phyloP scores from a whole-genome alignment of 805 yeast genomes.

The Starmerella riodocensis region DNA sequence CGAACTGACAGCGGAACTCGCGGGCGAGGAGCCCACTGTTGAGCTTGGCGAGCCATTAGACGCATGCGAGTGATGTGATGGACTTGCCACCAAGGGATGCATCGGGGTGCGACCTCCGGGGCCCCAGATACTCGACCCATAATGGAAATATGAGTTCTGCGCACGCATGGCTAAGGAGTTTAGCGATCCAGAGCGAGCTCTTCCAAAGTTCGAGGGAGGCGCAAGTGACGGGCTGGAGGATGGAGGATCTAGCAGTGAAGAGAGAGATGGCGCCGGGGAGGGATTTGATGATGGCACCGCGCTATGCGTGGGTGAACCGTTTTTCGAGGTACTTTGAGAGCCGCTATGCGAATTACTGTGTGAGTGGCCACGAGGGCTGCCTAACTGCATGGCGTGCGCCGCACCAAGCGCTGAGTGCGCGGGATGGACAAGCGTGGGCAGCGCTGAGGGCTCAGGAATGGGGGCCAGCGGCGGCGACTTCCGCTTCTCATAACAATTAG shows the following conservation, averaged over 20 bases:
- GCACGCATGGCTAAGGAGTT: constrained; percentile 10
- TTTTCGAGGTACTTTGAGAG: too few species aligned
- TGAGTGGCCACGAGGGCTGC: too few species aligned
- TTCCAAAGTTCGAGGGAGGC: background rate
- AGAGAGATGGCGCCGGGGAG: constrained; percentile 4
- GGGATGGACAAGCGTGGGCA: too few species aligned
- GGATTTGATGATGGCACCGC: background rate
- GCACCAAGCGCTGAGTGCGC: too few species aligned
- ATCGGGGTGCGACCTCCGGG: background rate
- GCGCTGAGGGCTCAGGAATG: constrained; percentile 15
- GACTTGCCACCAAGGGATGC: constrained; percentile 2
- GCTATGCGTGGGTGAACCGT: too few species aligned
- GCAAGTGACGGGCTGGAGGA: background rate
- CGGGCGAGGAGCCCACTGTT: too few species aligned
- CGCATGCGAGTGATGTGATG: too few species aligned
- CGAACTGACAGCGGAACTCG: too few species aligned
- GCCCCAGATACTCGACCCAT: constrained; percentile 18
- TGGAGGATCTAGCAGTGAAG: background rate
- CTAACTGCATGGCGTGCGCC: too few species aligned
- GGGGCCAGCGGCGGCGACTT: constrained; percentile 17
- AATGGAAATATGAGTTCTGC: constrained; percentile 13
- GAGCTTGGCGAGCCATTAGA: too few species aligned
- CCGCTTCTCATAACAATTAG: background rate
- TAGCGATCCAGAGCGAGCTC: constrained; percentile 16
- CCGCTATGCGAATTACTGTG: too few species aligned